Base-by-base conservation (phyloP, 371 early-diverging fungal species). In the Syncephalastrum monosporum region DNA sequence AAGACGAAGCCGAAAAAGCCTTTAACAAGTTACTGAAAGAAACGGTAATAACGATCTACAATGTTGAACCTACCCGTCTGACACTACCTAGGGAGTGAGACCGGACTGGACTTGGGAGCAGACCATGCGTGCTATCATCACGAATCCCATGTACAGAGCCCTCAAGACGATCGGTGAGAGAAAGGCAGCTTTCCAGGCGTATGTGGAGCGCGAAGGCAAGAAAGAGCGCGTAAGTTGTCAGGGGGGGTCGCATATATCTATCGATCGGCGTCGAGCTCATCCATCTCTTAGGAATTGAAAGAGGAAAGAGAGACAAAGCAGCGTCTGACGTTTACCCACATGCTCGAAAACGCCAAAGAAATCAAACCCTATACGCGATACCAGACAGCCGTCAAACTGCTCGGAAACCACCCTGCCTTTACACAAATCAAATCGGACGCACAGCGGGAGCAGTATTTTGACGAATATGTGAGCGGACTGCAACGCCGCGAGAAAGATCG, bases 71-170 rank as follows among this genome's bases (percentile, higher is more conserved):
- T 44, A 63, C 16, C 5, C 48, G 23, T 55, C 25, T 47, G 3
- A n/a, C 23, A 48, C 57, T 42, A 14, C 12, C 19, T 62, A 90
- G 85, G 86, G 86, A 16, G 93, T 94, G 0, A 81, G 81, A 47
- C 68, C 89, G 14, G 80, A 85, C 38, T 95, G 93, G 93, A 87
- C 88, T 3, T 97, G 96, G 95, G 95, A 95, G 54, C 87, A 92
- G 57, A 88, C 94, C 6, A 89, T 95, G 87, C 85, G 92, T 8
- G 86, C 86, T 4, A 86, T 91, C 13, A 88, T 89, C 50, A 85
- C 83, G 47, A 85, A 94, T 54, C 92, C 94, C 0, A 71, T 88
- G 63, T 97, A 95, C 63, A 78, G 91, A n/a, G 85, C 92, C 2
- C 68, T 97, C 41, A 86, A 90, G 56, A 88, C 97, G 0, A 72